Base-by-base conservation (phyloP, 2,329 filamentous ascomycete genomes). In the Aureobasidium subglaciale region DNA sequence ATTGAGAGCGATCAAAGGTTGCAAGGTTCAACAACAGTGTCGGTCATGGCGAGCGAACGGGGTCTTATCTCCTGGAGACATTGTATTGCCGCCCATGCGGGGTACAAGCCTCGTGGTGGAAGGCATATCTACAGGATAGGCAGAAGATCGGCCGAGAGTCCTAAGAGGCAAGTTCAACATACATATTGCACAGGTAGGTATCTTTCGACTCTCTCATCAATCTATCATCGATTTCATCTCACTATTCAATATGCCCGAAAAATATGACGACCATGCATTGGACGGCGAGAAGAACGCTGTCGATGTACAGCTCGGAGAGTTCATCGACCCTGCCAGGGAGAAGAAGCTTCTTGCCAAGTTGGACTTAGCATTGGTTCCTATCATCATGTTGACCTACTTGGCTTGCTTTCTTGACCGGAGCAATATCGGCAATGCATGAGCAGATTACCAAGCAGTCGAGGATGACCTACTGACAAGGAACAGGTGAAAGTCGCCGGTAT, bases 381-480 rank as follows among this genome's bases (percentile, higher is more conserved):
- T 81, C 55, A 77, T 82, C 57, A 80, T 79, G 73, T 65, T 80
- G 43, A 71, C 81, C 4, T 83, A 81, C 59, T 62, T 83, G 18
- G 72, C 73, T 4, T 79, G 75, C 58, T 81, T 79, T 61, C 68
- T 82, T 37, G 81, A 84, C 64, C 72, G 80, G 54, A 71, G 71
- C 18, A 80, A 79, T 60, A 80, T 81, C 35, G 75, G 75, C 71
- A 61, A 48, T 16, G 25, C 49, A 34, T 40, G 48, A 7, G 18
- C 18, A 24, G 4, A 11, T 10, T 15, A n/a, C 32, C 4, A 15
- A 22, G 8, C 1, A 5, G 13, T 18, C 8, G 16, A 16, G 4
- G 4, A 16, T 25, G 13, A 15, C 18, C 16, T 13, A 15, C 41
- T 45, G 25, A 45, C 27, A 45, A 20, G 24, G 4, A 5, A 25